Evolutionary conservation across 371 early-diverging fungal genomes (phyloP), one percentile per base, ranked within the genome.

Genomic region (Saksenaea vasiformis): DNA sequence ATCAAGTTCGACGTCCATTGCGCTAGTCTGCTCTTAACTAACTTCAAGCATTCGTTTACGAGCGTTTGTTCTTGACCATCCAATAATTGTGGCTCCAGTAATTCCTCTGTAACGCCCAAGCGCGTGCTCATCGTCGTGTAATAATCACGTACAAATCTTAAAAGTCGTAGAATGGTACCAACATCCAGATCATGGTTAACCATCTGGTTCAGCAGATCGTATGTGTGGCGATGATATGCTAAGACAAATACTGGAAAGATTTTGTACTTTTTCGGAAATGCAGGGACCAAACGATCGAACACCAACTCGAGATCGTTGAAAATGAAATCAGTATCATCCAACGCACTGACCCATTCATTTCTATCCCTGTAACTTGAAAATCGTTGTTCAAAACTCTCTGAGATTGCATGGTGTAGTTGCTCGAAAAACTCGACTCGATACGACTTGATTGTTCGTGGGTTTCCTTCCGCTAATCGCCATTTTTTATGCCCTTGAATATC

Each of bases 1-100:
- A 98, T 88, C 60, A 98, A 75, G 71, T 96, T 97, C 44, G 81
- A 79, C 22, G 93, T 85, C 98, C 98, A 98, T 78, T 97, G 95
- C 41, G 86, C 79, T 19, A 98, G 82, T 71, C 93, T 97, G 44
- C 70, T 74, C 1, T 90, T 85, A 1, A 95, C 93, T n/a, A 98
- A 73, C 31, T 90, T 88, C 27, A 98, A 84, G 66, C 96, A 97
- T 55, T 92, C 91, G 37, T 90, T 87, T 37, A 95, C 85, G 67
- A 98, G 77, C 47, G 85, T 86, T 31, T 94, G 92, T 71, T 98
- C 98, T 36, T 93, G 88, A 28, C 95, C 97, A 77, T 96, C 97
- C 60, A 98, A 74, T 27, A 98, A 70, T 47, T 89, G 82, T 14
- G 98, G 99, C 69, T 94, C 94, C 34, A 98, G 77, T 41, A 94